phyloP scores from a whole-genome alignment of 495 filamentous ascomycete species.

The Penicillium samsonianum region DNA sequence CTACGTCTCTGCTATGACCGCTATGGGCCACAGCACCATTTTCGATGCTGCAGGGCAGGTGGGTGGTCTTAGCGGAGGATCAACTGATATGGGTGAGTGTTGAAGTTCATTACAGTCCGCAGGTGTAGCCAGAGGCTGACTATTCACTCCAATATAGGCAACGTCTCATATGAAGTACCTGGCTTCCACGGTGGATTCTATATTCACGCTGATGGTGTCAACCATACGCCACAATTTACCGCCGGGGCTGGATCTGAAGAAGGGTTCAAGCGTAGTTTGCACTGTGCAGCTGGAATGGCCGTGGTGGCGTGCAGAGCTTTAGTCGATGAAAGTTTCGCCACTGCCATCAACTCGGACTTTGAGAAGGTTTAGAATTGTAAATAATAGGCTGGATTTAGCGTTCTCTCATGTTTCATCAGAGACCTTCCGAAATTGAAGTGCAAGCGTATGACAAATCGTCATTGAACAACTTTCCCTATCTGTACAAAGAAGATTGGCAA shows the following conservation, averaged over 20 bases:
- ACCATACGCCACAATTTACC: slow-evolving; percentile 58
- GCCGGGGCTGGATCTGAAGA: slow-evolving; percentile 53
- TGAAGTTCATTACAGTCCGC: neutral
- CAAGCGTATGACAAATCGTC: neutral
- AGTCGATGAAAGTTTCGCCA: slow-evolving; percentile 48
- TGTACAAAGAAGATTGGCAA: neutral
- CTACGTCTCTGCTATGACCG: slow-evolving; percentile 52
- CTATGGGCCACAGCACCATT: slow-evolving; percentile 43
- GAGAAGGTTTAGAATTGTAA: slow-evolving; percentile 7
- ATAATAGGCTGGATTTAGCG: neutral
- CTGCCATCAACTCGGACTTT: slow-evolving; percentile 41
- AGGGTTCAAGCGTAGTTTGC: slow-evolving; percentile 43
- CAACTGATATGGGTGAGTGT: slow-evolving; percentile 41
- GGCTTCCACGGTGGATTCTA: slow-evolving; percentile 60
- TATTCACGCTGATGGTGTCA: slow-evolving; percentile 50
- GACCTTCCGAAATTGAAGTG: neutral
- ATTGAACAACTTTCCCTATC: neutral
- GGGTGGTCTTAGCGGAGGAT: slow-evolving; percentile 29
- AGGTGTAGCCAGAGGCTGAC: neutral
- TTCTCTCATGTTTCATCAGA: neutral
- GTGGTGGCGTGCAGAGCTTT: slow-evolving; percentile 51
- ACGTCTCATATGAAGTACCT: slow-evolving; percentile 58
- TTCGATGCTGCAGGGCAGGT: slow-evolving; percentile 42
- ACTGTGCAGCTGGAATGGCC: slow-evolving; percentile 60
- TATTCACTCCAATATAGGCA: slow-evolving; percentile 42